A percentile compares a stretch with the other conserved stretches of the same genome.
These are phyloP conservation scores for Vicia faba DNA, from an alignment of 306 rosid genomes.

Conservation along the genomic window DNA sequence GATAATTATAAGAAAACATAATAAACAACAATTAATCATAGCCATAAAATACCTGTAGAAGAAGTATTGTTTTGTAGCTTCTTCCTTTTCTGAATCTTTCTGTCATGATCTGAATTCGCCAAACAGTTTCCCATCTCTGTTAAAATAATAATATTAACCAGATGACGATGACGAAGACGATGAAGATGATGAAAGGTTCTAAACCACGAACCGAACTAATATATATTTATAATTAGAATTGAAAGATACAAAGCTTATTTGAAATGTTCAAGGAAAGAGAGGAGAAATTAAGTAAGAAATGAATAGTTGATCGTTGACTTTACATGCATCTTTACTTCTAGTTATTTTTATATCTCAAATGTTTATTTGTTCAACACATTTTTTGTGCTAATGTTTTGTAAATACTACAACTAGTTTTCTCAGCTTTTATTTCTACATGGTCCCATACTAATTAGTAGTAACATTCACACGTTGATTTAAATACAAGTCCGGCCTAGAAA, in stretches of 20 bases:
- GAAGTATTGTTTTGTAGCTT: not conserved
- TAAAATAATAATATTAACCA: not conserved
- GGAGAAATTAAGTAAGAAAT: not conserved
- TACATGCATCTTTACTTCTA: not conserved
- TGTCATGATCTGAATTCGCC: not conserved
- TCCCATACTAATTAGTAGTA: not conserved
- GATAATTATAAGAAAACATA: too few relatives aligned
- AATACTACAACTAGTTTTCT: too few relatives aligned
- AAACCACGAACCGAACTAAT: not conserved
- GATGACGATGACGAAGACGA: too few relatives aligned
- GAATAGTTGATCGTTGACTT: not conserved
- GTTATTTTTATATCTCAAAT: not conserved
- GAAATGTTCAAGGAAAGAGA: not conserved
- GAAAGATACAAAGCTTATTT: not conserved
- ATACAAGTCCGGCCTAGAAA: not conserved
- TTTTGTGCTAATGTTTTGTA: too few relatives aligned
- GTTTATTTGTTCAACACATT: not conserved
- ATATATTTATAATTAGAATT: not conserved
- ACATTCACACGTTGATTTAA: not conserved
- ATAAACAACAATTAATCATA: not conserved
- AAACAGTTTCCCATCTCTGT: slow-evolving; percentile 45
- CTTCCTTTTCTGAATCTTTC: not conserved
- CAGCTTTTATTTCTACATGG: too few relatives aligned
- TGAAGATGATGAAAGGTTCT: not conserved
- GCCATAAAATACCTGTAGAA: not conserved